These are phyloP conservation scores for Tuber melanosporum DNA, from an alignment of 495 filamentous ascomycete genomes.

Conservation along the genomic window DNA sequence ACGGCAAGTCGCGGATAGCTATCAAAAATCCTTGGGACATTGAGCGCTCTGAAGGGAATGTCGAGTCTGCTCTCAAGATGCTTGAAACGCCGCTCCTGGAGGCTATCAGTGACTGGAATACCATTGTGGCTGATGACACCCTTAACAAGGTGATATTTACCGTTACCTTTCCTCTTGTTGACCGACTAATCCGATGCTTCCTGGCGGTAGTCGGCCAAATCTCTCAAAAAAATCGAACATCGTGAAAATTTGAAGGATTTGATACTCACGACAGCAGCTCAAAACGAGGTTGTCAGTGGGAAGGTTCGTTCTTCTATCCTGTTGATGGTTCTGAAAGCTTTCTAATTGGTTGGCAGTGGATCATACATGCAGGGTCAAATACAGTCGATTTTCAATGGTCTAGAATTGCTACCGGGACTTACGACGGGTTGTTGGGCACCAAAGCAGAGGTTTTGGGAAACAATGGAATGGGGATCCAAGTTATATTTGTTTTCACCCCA, in stretches of 20 bases:
- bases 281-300: constrained; percentile 6
- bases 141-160: constrained; percentile 10
- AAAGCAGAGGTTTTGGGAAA: constrained; percentile 64
- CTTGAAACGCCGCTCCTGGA: constrained; percentile 21
- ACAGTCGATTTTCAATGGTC: constrained; percentile 61
- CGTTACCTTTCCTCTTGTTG: not conserved
- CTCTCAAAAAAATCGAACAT: constrained; percentile 46
- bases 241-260: constrained; percentile 40
- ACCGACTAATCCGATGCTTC: constrained; percentile 46
- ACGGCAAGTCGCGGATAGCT: constrained; percentile 59
- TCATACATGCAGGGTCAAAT: constrained; percentile 60
- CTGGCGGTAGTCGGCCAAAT: constrained; percentile 41
- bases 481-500: constrained; percentile 71
- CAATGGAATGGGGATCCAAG: constrained; percentile 35
- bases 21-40: constrained; percentile 51
- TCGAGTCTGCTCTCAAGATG: constrained; percentile 6
- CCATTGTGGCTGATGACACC: constrained; percentile 47
- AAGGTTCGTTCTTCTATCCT: constrained; percentile 11
- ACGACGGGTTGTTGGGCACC: constrained; percentile 58
- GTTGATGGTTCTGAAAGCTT: not conserved
- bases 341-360: constrained; percentile 52
- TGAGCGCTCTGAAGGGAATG: not conserved
- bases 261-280: constrained; percentile 10
- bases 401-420: constrained; percentile 56
- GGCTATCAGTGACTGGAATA: constrained; percentile 42